Evolutionary conservation across 2,329 filamentous ascomycete genomes (phyloP).

Genomic region (Biscogniauxia marginata): DNA sequence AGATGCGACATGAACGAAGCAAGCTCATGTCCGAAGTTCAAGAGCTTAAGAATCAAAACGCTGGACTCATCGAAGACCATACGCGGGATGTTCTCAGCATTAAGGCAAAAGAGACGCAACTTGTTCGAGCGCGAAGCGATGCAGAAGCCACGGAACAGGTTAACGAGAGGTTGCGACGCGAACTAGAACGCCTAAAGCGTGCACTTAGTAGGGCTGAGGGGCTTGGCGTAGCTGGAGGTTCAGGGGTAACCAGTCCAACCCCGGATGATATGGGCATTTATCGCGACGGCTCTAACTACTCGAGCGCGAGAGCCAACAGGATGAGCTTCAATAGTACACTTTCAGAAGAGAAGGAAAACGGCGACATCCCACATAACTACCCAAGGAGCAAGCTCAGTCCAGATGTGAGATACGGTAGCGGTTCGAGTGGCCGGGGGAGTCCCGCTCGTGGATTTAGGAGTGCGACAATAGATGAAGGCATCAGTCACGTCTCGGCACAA

Average conservation of each 20-base stretch:
- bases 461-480: conserved; percentile 28
- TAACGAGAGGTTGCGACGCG: conserved; percentile 78
- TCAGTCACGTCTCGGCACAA: conserved; percentile 15
- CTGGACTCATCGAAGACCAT: conserved; percentile 93
- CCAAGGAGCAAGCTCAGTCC: conserved; percentile 53
- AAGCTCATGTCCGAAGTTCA: conserved; percentile 84
- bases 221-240: conserved; percentile 40
- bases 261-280: conserved; percentile 61
- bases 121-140: conserved; percentile 88
- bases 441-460: conserved; percentile 56
- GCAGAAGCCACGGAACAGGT: conserved; percentile 84
- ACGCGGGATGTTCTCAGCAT: conserved; percentile 93
- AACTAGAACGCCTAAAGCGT: conserved; percentile 90
- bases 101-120: conserved; percentile 96
- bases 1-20: conserved; percentile 76
- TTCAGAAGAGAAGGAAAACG: conserved; percentile 78
- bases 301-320: conserved; percentile 44
- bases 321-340: conserved; percentile 64
- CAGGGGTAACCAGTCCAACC: conserved; percentile 49
- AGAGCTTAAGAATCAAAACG: conserved; percentile 95
- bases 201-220: conserved; percentile 67
- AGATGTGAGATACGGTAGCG: conserved; percentile 53
- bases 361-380: conserved; percentile 43
- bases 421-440: conserved; percentile 57
- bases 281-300: conserved; percentile 46